These are phyloP conservation scores for Selaginella moellendorffii DNA, from an alignment of 75 land plant species.

Conservation along the genomic window DNA sequence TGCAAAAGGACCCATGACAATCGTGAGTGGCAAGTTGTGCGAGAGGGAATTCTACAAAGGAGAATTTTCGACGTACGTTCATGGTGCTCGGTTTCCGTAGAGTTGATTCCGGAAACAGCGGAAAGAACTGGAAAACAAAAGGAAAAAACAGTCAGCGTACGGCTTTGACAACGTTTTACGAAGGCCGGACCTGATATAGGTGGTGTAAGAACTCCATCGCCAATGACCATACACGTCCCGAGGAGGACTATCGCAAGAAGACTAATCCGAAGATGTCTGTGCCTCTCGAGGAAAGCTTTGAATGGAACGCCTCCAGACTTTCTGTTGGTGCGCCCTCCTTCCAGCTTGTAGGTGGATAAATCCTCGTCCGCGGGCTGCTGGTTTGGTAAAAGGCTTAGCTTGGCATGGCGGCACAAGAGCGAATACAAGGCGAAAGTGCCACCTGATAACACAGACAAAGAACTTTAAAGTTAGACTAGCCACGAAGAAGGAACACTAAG, in stretches of 20 bases:
- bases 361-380: constrained; percentile 51
- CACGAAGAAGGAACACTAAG: neutral
- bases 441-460: constrained; percentile 23
- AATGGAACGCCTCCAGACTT: too few species aligned
- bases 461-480: neutral
- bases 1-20: too few species aligned
- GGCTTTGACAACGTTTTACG: neutral
- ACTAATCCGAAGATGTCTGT: too few species aligned
- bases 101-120: neutral
- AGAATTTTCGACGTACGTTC: constrained; percentile 1
- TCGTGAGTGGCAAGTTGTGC: too few species aligned
- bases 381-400: constrained; percentile 47
- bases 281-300: too few species aligned
- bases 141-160: neutral
- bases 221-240: too few species aligned
- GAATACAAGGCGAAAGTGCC: constrained; percentile 79
- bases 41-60: too few species aligned
- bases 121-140: neutral
- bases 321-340: neutral
- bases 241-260: too few species aligned
- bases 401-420: constrained; percentile 40
- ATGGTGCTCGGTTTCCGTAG: neutral
- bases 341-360: constrained; percentile 38
- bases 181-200: too few species aligned
- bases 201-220: too few species aligned